These are phyloP conservation scores for Chrysanthemum lavandulifolium DNA, from an alignment of 129 eudicot species.

Conservation along the genomic window DNA sequence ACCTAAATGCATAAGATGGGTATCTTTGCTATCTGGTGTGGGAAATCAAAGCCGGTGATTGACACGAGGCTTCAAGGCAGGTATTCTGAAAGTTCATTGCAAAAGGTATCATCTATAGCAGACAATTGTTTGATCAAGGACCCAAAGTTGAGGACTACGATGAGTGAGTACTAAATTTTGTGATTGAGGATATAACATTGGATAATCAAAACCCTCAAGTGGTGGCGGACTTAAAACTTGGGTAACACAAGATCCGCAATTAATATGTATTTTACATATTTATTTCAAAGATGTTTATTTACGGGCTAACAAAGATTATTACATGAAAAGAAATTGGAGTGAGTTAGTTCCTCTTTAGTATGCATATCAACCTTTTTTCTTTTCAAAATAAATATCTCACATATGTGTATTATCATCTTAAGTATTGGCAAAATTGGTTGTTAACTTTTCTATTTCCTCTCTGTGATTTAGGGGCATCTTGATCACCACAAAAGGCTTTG, in stretches of 20 bases:
- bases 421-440: too few species aligned
- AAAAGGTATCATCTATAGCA: constrained; percentile 40
- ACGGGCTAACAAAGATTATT: neutral
- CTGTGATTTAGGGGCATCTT: too few species aligned
- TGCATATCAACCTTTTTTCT: too few species aligned
- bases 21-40: constrained; percentile 39
- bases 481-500: too few species aligned
- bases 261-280: neutral
- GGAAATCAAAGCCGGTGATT: constrained; percentile 38
- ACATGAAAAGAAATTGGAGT: too few species aligned
- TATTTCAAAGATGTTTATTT: neutral
- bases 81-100: constrained; percentile 40
- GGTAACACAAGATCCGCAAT: neutral
- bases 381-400: too few species aligned
- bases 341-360: too few species aligned
- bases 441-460: too few species aligned
- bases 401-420: too few species aligned
- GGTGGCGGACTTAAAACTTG: neutral
- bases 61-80: constrained; percentile 53
- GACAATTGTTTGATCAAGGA: constrained; percentile 49
- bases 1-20: constrained; percentile 39
- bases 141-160: constrained; percentile 52
- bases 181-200: constrained; percentile 32
- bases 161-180: constrained; percentile 64
- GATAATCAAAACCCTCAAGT: neutral